Base-by-base conservation (phyloP, 345 rosid genomes). In the Geranium rotundifolium region DNA sequence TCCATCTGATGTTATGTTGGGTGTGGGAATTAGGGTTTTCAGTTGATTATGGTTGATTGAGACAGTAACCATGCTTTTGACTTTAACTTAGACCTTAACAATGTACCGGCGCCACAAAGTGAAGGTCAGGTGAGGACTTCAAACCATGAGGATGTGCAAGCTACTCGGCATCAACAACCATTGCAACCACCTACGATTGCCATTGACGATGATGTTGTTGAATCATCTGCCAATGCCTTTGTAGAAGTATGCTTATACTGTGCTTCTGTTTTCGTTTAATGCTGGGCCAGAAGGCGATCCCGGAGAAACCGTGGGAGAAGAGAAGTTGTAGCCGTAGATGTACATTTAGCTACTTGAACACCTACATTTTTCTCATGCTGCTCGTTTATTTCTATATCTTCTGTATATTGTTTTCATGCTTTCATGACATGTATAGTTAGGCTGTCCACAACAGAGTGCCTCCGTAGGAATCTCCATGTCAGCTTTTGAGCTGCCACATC, bases 161-260 rank as follows among this genome's bases (percentile, higher is more conserved):
- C 69, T 54, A 67, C 62, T 60, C 78, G 71, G 14, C 84, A 67
- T 61, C 67, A 69, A 63, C 77, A 37, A 54, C 39, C 65, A 6
- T 58, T 68, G 14, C 75, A 70, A 15, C 67, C 73, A 67, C 57
- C 76, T 46, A 58, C 87, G 6, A 84, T 86, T 69, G 88, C 80
- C 46, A 56, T 87, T 67, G 96, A 93, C 67, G 97, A 93, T 60
- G 96, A 85, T 58, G 92, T 86, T 71, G 59, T 88, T 64, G 83
- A 84, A 73, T 80, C 84, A 37, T 81, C 97, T 31, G 83, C 97
- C 2, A 77, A 79, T 70, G 95, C 84, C 19, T 90, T 93, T 71
- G 84, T 89, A 13, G 82, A 77, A 72, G 97, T 93, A 66, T 77
- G 72, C 17, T 39, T 57, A 7, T 69, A 16, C 30, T 49, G 66